Evolutionary conservation across 164 flowering plant species (phyloP), one percentile per base, ranked within the genome.

Genomic region (Euptelea pleiosperma): DNA sequence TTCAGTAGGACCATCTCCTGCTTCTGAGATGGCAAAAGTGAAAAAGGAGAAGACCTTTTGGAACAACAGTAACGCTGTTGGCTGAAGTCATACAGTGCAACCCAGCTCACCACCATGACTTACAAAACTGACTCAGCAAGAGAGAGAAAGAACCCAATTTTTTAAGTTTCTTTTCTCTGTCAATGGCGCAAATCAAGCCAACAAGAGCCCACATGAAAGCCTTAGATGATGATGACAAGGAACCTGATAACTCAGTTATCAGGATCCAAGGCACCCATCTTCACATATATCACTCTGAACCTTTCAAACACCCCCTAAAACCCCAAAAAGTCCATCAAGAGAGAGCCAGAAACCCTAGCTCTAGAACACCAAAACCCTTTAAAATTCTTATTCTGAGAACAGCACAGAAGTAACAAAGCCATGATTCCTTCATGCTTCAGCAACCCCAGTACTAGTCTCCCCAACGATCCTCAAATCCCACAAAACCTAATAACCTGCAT

Each of bases 181-280:
- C 80, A 65, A 58, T 55, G 72, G 77, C 85, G 80, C 75, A 67
- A 80, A 71, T 80, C 79, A 75, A 70, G 82, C 78, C 49, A 62
- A 56, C 45, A n/a, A 31, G 46, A 31, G 30, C 55, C 66, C 66
- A 43, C 62, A 48, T 45, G 45, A 15, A 52, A 24, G 30, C 22
- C 35, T 44, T 11, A 10, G 29, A n/a, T 51, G 40, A 21, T 40
- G 50, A 34, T 55, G 60, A 51, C 53, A 55, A 47, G 57, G 19
- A 7, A 37, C 24, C 7, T 61, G 51, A n/a, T 62, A 50, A 42
- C 55, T 48, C 33, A 63, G 50, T 63, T 48, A 40, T 60, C 53
- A 46, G 60, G 40, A 35, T 66, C 71, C 69, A 64, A 63, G 60
- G 63, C 58, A 37, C 25, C 44, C 58, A n/a, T n/a, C 36, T 9